A percentile compares a stretch with the other conserved stretches of the same genome.
These are phyloP conservation scores for Spencermartinsiella europaea DNA, from an alignment of 805 yeast genomes.

Conservation along the genomic window DNA sequence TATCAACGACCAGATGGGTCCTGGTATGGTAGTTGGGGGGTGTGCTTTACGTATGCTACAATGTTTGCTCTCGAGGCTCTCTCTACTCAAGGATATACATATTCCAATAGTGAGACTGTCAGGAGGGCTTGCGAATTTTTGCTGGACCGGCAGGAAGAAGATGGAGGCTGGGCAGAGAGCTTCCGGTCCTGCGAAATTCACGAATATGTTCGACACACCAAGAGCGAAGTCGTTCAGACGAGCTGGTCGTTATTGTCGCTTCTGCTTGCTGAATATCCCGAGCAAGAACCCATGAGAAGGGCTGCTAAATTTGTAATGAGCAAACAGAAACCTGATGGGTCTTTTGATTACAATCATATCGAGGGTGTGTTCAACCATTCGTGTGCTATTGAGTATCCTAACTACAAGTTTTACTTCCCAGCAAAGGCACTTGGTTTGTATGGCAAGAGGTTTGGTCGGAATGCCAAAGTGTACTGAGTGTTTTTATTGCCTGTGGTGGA, in stretches of 20 bases:
- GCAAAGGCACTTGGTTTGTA: constrained; percentile 89
- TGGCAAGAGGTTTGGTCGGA: constrained; percentile 18
- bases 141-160: constrained; percentile 64
- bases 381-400: constrained; percentile 93
- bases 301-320: constrained; percentile 61
- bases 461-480: background rate
- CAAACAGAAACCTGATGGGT: constrained; percentile 71
- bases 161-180: constrained; percentile 98
- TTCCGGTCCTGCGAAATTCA: constrained; percentile 85
- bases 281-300: constrained; percentile 50
- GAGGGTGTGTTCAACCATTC: constrained; percentile 97
- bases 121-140: constrained; percentile 80
- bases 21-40: constrained; percentile 99
- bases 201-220: constrained; percentile 59
- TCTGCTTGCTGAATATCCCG: constrained; percentile 74
- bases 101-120: constrained; percentile 57
- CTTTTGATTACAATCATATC: constrained; percentile 75
- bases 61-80: constrained; percentile 98
- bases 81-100: constrained; percentile 58
- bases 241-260: constrained; percentile 89
- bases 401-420: constrained; percentile 82
- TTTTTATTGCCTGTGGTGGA: background rate
- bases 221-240: constrained; percentile 78
- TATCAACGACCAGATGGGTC: constrained; percentile 80
- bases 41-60: constrained; percentile 90